Evolutionary conservation across 2,329 filamentous ascomycete genomes (phyloP), one percentile per base, ranked within the genome.

Genomic region (Fusarium sp.): DNA sequence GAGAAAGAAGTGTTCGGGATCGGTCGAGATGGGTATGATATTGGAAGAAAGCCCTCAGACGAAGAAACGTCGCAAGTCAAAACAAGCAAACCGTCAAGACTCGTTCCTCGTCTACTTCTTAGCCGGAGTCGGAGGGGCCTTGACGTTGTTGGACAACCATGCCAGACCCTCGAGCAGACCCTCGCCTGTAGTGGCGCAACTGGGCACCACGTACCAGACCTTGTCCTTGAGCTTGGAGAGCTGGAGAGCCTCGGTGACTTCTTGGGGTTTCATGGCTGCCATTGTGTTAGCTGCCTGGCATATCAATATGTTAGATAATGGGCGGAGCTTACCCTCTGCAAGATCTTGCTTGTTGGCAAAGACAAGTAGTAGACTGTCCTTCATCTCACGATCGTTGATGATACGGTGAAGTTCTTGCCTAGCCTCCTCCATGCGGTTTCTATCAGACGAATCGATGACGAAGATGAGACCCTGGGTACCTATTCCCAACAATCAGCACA

Each of bases 331-430:
- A 93, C 93, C 90, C 78, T 93, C 93, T 62, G 88, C 86, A 74
- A 98, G 85, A 89, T 99, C 96, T 84, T 98, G 96, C 89, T 99
- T 99, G 87, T 99, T 99, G 78, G 96, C 96, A 81, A 99, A 98
- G 42, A 99, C 95, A 65, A 98, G 84, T 74, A 99, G 85, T 75
- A 98, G 86, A 66, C 94, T 95, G 78, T 98, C 95, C 84, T 96
- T 95, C 90, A 98, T 95, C 87, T 99, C 96, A 71, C 95, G 91
- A 81, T 98, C 96, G 82, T 97, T 96, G 84, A 98, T 94, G 83
- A 98, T 98, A 78, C 95, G 92, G 84, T 98, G 94, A 72, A 99
- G 86, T 82, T 99, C 96, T 80, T 94, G 92, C 75, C 91, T 89
- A 58, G 96, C 96, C 84, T 98, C 96, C 59, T 96, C 93, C 81